Evolutionary conservation across 2,329 filamentous ascomycete genomes (phyloP), one percentile per base, ranked within the genome.

Genomic region (Penicillium sp.): DNA sequence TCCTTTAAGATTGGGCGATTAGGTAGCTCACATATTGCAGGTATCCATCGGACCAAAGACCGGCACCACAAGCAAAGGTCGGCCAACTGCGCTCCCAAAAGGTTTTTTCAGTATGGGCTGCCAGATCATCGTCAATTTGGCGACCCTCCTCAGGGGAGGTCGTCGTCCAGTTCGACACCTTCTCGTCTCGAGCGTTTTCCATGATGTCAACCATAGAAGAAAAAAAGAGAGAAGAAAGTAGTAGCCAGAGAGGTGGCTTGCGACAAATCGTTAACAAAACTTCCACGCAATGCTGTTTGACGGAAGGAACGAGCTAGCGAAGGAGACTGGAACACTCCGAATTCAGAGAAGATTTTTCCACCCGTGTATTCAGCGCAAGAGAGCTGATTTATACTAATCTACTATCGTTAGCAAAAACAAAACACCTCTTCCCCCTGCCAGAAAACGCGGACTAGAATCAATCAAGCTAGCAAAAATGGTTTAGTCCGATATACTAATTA

Each of bases 41-140:
- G 72, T 96, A 96, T 16, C 91, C 91, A 71, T 96, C 92, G 23
- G 88, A 91, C 74, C 96, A 96, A 2, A 96, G 80, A 66, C 92
- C 92, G 52, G 91, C 89, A 62, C 92, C 92, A 67, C 91, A 96
- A 46, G 91, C 91, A 63, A 96, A 86, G 1, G 91, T 88, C 12
- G 91, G 90, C 80, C 83, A 86, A 18, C 81, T 75, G 49, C 82
- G 77, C 60, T 83, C 75, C 81, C 77, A 80, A 57, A 74, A 71
- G 52, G 66, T 65, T 58, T 77, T 76, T 30, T 30, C 26, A 30
- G 26, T 9, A 5, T 30, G 26, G 26, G 26, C 26, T 30, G 9
- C 76, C 75, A 5, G 53, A 5, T 55, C 35, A 52, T 62, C 55
- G 1, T 68, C 68, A 23, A 71, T 62, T 5, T 66, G 63, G 2